Evolutionary conservation across 768 basidiomycete genomes (phyloP).

Genomic region (Mycena albidolilacea): DNA sequence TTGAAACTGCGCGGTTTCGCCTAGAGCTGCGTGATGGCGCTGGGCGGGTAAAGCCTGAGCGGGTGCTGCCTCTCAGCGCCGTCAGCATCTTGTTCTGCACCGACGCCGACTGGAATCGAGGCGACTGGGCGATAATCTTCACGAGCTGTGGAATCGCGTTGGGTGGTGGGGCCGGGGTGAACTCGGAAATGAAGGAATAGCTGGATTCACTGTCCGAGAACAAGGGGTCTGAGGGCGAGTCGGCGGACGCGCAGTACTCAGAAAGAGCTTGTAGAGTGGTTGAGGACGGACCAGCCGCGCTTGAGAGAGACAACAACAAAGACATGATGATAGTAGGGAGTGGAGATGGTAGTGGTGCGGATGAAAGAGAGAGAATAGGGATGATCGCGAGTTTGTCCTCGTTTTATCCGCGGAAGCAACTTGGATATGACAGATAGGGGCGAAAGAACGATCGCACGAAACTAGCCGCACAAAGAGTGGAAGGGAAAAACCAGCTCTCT

Average conservation of each 20-base stretch:
- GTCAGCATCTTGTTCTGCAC: slow-evolving; percentile 30
- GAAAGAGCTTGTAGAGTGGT: slow-evolving; percentile 26
- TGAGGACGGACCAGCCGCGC: slow-evolving; percentile 27
- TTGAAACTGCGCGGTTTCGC: slow-evolving; percentile 14
- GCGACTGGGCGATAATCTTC: slow-evolving; percentile 9
- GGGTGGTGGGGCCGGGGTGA: not conserved
- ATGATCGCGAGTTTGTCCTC: not conserved
- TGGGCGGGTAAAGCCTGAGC: slow-evolving; percentile 29
- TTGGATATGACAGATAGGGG: no score
- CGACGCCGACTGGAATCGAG: slow-evolving; percentile 21
- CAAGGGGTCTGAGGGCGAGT: slow-evolving; percentile 8
- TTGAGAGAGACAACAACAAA: slow-evolving; percentile 7
- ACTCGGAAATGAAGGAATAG: slow-evolving; percentile 12
- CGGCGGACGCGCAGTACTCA: slow-evolving; percentile 31
- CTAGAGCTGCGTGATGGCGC: not conserved
- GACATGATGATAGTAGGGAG: slow-evolving; percentile 11
- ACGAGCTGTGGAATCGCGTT: slow-evolving; percentile 16
- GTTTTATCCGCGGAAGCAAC: slow-evolving; percentile 12
- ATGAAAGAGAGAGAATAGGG: slow-evolving; percentile 1
- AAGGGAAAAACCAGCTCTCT: no score
- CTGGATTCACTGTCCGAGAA: slow-evolving; percentile 10
- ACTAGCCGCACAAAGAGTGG: no score
- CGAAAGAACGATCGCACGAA: no score
- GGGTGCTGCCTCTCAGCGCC: slow-evolving; percentile 18
- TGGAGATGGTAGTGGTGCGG: slow-evolving; percentile 2